A percentile compares a stretch with the other conserved stretches of the same genome.
Conservation (phyloP, 495 filamentous ascomycete genomes). For the Neurospora sp. region DNA sequence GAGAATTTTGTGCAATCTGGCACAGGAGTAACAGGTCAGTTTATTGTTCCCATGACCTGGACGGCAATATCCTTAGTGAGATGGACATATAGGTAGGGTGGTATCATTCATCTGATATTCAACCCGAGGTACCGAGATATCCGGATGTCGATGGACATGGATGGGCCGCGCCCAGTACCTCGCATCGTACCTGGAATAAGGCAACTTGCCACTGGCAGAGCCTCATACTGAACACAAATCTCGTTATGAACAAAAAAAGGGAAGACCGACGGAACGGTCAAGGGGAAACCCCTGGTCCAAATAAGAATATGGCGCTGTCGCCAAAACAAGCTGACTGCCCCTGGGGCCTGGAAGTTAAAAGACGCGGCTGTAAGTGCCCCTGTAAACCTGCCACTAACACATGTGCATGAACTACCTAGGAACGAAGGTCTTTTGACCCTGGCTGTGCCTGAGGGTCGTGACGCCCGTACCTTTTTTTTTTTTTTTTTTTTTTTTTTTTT, state of each 20-base stretch:
- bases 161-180: background rate
- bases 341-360: background rate
- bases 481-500: background rate
- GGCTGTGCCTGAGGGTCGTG: background rate
- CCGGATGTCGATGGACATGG: background rate
- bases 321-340: background rate
- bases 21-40: background rate
- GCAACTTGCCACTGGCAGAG: background rate
- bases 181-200: background rate
- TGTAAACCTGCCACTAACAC: background rate
- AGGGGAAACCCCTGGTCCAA: background rate
- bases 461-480: background rate
- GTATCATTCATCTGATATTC: background rate
- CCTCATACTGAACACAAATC: background rate
- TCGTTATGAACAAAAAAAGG: background rate
- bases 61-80: background rate
- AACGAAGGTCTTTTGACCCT: background rate
- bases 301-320: background rate
- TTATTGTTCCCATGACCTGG: background rate
- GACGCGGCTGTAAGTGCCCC: background rate
- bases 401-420: background rate
- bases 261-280: background rate
- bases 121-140: background rate
- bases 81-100: background rate
- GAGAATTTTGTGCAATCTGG: background rate